These are phyloP conservation scores for Friedmanniomyces simplex DNA, from an alignment of 495 filamentous ascomycete species.

Conservation along the genomic window DNA sequence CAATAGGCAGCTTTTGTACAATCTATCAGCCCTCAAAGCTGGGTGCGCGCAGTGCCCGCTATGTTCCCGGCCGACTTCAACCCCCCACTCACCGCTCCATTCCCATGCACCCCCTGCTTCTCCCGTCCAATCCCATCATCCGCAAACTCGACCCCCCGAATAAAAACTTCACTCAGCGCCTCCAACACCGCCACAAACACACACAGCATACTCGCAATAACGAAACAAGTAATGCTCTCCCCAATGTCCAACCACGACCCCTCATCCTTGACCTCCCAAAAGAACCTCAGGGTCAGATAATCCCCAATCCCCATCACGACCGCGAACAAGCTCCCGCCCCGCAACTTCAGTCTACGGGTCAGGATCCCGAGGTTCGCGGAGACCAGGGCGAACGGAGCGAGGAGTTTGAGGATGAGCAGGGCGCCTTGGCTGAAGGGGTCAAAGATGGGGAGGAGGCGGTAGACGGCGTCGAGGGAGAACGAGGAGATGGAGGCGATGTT, in stretches of 20 bases:
- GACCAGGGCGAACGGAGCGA: conserved; percentile 90
- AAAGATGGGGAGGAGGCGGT: conserved; percentile 87
- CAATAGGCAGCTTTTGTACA: too few relatives aligned
- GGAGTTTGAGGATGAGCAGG: conserved; percentile 75
- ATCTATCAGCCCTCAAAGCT: neutral
- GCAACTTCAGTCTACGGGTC: conserved; percentile 73
- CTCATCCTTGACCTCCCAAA: conserved; percentile 92
- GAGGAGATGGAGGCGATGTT: conserved; percentile 93
- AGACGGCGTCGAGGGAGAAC: conserved; percentile 86
- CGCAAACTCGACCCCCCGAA: conserved; percentile 68
- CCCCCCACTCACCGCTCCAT: conserved; percentile 6
- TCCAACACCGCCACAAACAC: conserved; percentile 88
- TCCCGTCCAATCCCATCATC: conserved; percentile 4
- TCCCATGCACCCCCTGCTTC: neutral
- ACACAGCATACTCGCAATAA: conserved; percentile 78
- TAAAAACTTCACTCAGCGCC: conserved; percentile 71
- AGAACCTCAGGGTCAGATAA: conserved; percentile 91
- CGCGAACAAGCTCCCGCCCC: conserved; percentile 84
- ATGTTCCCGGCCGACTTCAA: neutral
- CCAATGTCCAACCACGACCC: conserved; percentile 97
- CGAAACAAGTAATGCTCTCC: conserved; percentile 87
- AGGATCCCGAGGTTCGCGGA: conserved; percentile 88
- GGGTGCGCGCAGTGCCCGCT: neutral
- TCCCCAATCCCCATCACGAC: conserved; percentile 84
- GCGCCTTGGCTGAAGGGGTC: conserved; percentile 87